Evolutionary conservation across 306 rosid genomes (phyloP), one percentile per base, ranked within the genome.

Genomic region (Hippophae tibetana): DNA sequence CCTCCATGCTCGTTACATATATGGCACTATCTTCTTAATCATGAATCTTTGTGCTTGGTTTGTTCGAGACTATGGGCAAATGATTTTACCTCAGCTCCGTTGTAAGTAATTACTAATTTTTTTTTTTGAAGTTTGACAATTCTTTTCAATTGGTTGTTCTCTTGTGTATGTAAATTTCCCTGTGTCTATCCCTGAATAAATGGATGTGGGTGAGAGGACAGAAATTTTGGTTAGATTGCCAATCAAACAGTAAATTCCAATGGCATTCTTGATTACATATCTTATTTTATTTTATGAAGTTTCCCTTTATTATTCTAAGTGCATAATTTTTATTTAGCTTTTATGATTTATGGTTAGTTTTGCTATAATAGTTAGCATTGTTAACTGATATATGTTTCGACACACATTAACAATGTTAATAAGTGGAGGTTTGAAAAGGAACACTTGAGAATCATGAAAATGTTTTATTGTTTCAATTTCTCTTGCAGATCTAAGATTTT

Each of bases 1-100:
- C 7, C 70, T 73, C 13, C 70, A 44, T 61, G 89, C 84, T 1
- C 95, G 94, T 55, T 90, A 84, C 68, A 55, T 58, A 38, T 90
- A 76, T 52, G 84, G 90, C 64, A 43, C 68, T 55, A 60, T 86
- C 65, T 90, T 90, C 84, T 72, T 90, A 38, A 54, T 82, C 7
- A 71, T 74, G 65, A 90, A 86, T 69, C 85, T 84, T 27, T 75
- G 77, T 47, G 90, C 97, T 52, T 90, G 95, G 95, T 78, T 90
- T 79, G 70, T 86, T 67, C 86, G 97, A 52, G 97, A 90, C 69
- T 90, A 90, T 68, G 94, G 84, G n/a, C 94, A 84, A 75, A 52
- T 64, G 53, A 12, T 76, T 63, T 38, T 74, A 14, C 86, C 83
- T 67, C 75, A 83, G 71, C 62, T 78, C 54, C 86, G 68, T 13